A percentile compares a stretch with the other conserved stretches of the same genome.
Evolutionary conservation across 805 yeast species (phyloP).

Genomic region (Ogataea trehalophila): DNA sequence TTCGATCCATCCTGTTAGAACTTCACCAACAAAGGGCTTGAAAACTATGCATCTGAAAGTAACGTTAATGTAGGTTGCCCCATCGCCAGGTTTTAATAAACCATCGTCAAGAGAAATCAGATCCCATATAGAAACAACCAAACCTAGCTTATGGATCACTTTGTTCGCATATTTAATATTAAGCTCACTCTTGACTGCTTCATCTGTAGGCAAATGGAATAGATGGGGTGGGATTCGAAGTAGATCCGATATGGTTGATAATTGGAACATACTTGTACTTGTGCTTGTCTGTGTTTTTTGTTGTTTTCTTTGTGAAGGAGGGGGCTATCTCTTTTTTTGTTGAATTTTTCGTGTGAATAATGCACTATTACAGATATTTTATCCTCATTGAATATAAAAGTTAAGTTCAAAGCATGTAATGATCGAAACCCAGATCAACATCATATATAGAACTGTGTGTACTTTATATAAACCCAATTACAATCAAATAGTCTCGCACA

Average conservation of each 20-base stretch:
- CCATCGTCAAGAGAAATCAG: constrained; percentile 81
- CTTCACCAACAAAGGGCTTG: constrained; percentile 93
- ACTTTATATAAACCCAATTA: no score
- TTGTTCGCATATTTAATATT: constrained; percentile 83
- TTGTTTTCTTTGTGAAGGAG: background rate
- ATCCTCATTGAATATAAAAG: no score
- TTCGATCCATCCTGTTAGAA: constrained; percentile 87
- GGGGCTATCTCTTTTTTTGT: background rate
- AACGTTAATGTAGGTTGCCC: constrained; percentile 75
- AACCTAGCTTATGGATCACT: constrained; percentile 77
- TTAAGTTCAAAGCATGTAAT: no score
- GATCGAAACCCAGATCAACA: no score
- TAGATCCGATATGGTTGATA: constrained; percentile 75
- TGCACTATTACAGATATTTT: no score
- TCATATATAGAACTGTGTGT: no score
- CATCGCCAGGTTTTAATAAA: constrained; percentile 88
- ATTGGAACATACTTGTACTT: constrained; percentile 66
- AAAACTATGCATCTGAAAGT: constrained; percentile 74
- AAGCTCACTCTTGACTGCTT: constrained; percentile 73
- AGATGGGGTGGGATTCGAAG: constrained; percentile 85
- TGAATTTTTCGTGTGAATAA: no score
- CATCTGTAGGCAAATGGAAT: constrained; percentile 65
- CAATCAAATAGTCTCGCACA: no score
- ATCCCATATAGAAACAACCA: constrained; percentile 84
- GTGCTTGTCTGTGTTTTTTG: background rate